Evolutionary conservation across 2,329 filamentous ascomycete species (phyloP).

Genomic region (Botryotinia globosa): DNA sequence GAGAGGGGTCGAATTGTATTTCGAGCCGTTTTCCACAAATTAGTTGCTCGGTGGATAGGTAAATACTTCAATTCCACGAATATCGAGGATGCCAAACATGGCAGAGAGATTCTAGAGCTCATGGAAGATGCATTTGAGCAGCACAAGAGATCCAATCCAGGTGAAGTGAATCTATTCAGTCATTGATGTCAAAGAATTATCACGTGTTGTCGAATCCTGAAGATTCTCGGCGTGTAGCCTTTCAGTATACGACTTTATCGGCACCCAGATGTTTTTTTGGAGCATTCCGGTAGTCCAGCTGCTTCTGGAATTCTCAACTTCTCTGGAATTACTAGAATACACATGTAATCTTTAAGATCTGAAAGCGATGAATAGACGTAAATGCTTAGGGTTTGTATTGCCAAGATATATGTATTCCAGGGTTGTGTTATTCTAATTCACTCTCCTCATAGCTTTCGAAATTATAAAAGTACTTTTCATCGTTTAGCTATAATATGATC

Average conservation of each 20-base stretch:
- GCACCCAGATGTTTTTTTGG: neutral
- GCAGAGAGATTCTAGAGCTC: neutral
- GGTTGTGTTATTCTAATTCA: neutral
- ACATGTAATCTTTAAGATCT: neutral
- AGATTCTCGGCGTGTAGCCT: neutral
- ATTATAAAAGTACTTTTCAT: neutral
- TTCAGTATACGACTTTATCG: neutral
- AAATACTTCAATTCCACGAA: neutral
- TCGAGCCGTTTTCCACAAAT: neutral
- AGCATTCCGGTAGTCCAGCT: neutral
- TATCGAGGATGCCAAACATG: neutral
- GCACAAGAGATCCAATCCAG: neutral
- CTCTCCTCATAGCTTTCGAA: neutral
- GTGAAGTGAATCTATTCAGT: neutral
- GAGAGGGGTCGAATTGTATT: neutral
- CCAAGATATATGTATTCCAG: neutral
- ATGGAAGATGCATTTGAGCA: neutral
- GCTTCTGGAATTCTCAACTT: neutral
- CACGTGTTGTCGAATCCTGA: neutral
- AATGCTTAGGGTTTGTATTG: neutral
- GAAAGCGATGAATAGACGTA: neutral
- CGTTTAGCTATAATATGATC: neutral
- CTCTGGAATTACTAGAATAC: neutral
- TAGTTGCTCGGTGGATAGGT: neutral
- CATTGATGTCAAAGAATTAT: neutral